Base-by-base conservation (phyloP, 2,329 filamentous ascomycete species). In the Podosphaera xanthii region DNA sequence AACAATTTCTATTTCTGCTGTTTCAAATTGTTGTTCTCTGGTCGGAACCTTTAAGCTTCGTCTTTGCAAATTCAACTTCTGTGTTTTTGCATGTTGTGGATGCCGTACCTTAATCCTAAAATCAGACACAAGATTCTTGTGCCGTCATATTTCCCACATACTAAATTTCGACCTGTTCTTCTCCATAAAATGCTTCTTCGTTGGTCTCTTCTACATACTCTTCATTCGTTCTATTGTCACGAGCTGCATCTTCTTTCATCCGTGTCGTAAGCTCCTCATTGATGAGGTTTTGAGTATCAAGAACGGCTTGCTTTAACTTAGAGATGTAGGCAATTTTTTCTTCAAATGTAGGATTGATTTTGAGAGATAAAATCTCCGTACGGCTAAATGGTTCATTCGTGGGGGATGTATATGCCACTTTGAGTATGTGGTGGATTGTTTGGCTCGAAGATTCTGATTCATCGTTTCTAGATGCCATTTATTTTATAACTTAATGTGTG, bases 211-310 rank as follows among this genome's bases (percentile, higher is more conserved):
- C 42, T n/a, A 12, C 42, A 46, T 46, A 10, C 4, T 46, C 10
- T 10, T 10, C 42, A 46, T n/a, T 46, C 4, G 42, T 46, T 10
- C 22, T 46, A n/a, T 46, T 46, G 2, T 36, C 53, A 14, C 57
- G 57, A 22, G 42, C 44, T 34, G n/a, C 48, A 55, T 59, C 58
- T 35, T 59, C 52, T 7, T 57, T 52, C 58, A 59, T 59, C 48
- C 40, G 36, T 48, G 10, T 9, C 14, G 58, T 56, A 22, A 59
- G 58, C 9, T 59, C 40, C 30, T 30, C 8, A n/a, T 59, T 59
- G 8, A 59, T 59, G n/a, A 49, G 3, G 3, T 59, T 40, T 36
- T 59, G 58, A 30, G 57, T 35, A 5, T n/a, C 12, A 30, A 31
- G 10, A 31, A 59, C 38, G 12, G 50, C 52, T 22, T 34, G 5